Base-by-base conservation (phyloP, 805 yeast genomes). In the Wickerhamiella qilinensis region DNA sequence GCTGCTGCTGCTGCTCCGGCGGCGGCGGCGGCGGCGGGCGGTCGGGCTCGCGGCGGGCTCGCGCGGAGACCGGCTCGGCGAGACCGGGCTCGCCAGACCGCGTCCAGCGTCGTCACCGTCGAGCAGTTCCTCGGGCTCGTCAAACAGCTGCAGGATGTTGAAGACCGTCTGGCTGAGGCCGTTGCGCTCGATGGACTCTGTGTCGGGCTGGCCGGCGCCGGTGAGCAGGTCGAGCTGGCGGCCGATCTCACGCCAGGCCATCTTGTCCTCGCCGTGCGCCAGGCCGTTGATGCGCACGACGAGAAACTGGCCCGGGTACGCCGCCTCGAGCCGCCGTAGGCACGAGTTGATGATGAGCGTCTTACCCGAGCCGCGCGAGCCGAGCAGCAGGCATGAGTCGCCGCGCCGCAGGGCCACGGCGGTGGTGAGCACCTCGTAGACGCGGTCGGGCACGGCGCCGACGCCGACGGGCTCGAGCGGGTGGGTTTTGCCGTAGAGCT, bases 231-330 rank as follows among this genome's bases (percentile, higher is more conserved):
- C 94, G 30, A 88, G 58, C 55, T 86, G 96, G 33, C 77, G 64
- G 0, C 94, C 94, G 41, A 91, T 79, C 46, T 83, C 86, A 37
- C 86, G 68, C 12, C 91, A 69, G 0, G 97, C 97, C 36, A 69
- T 60, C 35, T 66, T 69, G 51, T 88, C 97, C 46, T 78, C 84
- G 3, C 67, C 53, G 52, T 83, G 94, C 3, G 76, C 66, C 12
- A 67, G 57, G 0, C 95, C 95, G 42, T 77, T 74, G 21, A 88
- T 59, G 18, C 67, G 55, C 9, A 91, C 70, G 0, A 70, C 63
- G 15, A 86, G 63, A 51, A 74, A 83, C 25, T 71, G 63, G 4
- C 54, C 51, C 2, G 47, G 45, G 48, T 66, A 68, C 24, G 59
- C 55, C 14, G 44, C 28, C 3, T 57, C 46, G 21, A 84, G 55